phyloP scores from a whole-genome alignment of 768 basidiomycete genomes.

The Hebeloma cylindrosporum region DNA sequence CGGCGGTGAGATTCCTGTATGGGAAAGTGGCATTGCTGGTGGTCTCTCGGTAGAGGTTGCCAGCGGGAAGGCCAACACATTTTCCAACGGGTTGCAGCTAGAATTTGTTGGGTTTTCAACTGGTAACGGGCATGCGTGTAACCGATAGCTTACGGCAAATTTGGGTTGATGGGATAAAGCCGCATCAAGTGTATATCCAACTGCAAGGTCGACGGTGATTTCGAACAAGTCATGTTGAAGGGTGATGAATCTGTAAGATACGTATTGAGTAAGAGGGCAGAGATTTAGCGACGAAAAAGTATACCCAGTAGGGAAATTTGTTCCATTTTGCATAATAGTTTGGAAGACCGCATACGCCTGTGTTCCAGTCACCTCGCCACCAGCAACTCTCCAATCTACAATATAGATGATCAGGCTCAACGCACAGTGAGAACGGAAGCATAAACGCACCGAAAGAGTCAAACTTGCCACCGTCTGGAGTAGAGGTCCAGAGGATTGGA shows the following conservation, averaged over 20 bases:
- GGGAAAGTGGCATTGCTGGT: slow-evolving; percentile 71
- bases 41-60: slow-evolving; percentile 82
- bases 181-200: slow-evolving; percentile 79
- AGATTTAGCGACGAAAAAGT: slow-evolving; percentile 17
- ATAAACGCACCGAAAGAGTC: slow-evolving; percentile 62
- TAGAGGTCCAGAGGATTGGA: slow-evolving; percentile 86
- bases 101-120: slow-evolving; percentile 3
- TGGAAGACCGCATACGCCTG: slow-evolving; percentile 68
- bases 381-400: slow-evolving; percentile 85
- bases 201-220: slow-evolving; percentile 86
- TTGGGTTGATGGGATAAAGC: slow-evolving; percentile 66
- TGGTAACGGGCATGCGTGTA: background rate
- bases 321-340: slow-evolving; percentile 68
- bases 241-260: slow-evolving; percentile 67
- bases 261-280: background rate
- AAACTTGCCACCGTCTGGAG: slow-evolving; percentile 52
- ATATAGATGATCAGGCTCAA: slow-evolving; percentile 38
- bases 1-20: slow-evolving; percentile 35
- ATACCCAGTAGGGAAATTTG: slow-evolving; percentile 57
- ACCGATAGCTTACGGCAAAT: slow-evolving; percentile 52
- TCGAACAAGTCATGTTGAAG: slow-evolving; percentile 84
- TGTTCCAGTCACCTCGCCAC: slow-evolving; percentile 59
- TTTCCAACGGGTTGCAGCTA: slow-evolving; percentile 75
- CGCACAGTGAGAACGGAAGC: background rate
- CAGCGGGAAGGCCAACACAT: slow-evolving; percentile 64